phyloP scores from a whole-genome alignment of 2,329 filamentous ascomycete genomes.

The Alternaria sp. region DNA sequence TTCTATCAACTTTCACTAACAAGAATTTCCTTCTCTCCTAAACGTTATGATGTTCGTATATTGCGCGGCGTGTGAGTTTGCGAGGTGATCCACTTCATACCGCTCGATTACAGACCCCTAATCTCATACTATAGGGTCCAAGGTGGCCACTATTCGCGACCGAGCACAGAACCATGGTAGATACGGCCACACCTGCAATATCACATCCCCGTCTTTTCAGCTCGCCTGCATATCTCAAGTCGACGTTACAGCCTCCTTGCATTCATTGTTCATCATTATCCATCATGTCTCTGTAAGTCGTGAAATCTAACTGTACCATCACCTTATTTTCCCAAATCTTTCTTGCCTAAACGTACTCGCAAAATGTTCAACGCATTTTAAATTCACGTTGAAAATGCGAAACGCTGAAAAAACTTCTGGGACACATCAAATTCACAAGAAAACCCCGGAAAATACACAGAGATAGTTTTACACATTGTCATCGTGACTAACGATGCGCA shows the following conservation, averaged over 20 bases:
- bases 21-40: neutral
- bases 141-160: neutral
- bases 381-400: no score
- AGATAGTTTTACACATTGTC: neutral
- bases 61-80: neutral
- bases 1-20: rapidly evolving
- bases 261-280: neutral
- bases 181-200: neutral
- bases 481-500: neutral
- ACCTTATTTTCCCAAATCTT: neutral
- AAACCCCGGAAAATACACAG: rapidly evolving
- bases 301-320: neutral
- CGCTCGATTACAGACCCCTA: neutral
- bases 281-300: neutral
- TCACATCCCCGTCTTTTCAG: neutral
- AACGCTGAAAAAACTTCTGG: neutral
- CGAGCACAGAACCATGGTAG: neutral
- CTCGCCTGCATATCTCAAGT: neutral
- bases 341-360: neutral
- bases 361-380: neutral
- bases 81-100: neutral
- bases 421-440: neutral
- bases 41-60: neutral
- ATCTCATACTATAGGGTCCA: neutral
- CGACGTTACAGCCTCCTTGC: neutral